These are phyloP conservation scores for Brasilioporus rufonigricans DNA, from an alignment of 768 basidiomycete genomes.

Conservation along the genomic window DNA sequence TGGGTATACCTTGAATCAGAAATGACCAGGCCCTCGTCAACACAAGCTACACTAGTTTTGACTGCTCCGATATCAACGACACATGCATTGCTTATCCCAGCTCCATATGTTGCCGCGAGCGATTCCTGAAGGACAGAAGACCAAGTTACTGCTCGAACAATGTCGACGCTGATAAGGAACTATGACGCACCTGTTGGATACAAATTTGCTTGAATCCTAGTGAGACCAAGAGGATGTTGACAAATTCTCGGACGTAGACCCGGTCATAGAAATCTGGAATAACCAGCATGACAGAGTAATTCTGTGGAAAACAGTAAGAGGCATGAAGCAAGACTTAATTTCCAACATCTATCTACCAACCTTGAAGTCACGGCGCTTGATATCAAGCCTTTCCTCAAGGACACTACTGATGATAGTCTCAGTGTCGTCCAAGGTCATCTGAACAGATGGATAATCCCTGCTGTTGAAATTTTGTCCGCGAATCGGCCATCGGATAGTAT, in stretches of 20 bases:
- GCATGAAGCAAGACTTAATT: neutral
- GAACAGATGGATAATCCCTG: conserved; percentile 68
- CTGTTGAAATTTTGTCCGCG: conserved; percentile 80
- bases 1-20: conserved; percentile 74
- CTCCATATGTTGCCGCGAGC: conserved; percentile 90
- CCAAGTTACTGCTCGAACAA: neutral
- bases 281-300: conserved; percentile 83
- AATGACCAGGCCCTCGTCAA: conserved; percentile 90
- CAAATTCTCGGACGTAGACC: conserved; percentile 75
- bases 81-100: conserved; percentile 92
- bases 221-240: conserved; percentile 64
- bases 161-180: neutral
- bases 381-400: conserved; percentile 58
- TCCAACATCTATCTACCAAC: conserved; percentile 37
- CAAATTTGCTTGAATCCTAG: conserved; percentile 95
- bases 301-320: conserved; percentile 41
- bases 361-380: conserved; percentile 55
- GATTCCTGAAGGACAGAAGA: conserved; percentile 60
- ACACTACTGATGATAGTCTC: conserved; percentile 63
- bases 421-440: conserved; percentile 74
- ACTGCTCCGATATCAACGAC: conserved; percentile 93
- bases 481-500: conserved; percentile 80
- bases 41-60: conserved; percentile 83
- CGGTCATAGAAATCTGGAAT: conserved; percentile 92
- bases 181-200: conserved; percentile 70